Base-by-base conservation (phyloP, 805 yeast genomes). In the Yamadazyma akitaensis region DNA sequence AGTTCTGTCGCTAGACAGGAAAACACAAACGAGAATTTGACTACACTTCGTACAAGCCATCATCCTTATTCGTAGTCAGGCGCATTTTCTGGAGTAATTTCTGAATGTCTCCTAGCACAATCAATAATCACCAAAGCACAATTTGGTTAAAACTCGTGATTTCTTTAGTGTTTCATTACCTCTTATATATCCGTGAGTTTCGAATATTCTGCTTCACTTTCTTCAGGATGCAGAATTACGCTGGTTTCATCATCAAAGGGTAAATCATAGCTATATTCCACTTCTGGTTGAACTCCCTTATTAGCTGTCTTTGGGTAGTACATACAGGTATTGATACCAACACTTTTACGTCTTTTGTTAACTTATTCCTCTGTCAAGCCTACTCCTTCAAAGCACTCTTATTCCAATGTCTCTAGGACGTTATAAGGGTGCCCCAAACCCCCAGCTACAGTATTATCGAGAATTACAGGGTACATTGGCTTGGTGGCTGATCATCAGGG, bases 371-470 rank as follows among this genome's bases (percentile, higher is more conserved):
- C 68, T 0, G 58, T 52, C 14, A 92, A 64, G 0, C 96, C 96
- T 0, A 96, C 98, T 58, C 94, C 99, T 58, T 94, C 99, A 49
- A 72, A 73, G 57, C 96, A 81, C 62, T 94, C 99, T 61, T 94
- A 94, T 16, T 87, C 54, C 2, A 84, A 80, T 0, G 97, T 92
- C 39, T 88, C 96, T 58, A 72, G 67, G 2, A 82, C 68, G 0
- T 90, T 88, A 53, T 79, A 72, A 0, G 96, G 96, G 61, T 84
- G 75, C 0, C 96, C 97, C 3, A 94, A 58, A 0, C 99, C 99
- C 1, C 99, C 99, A 0, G 96, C 99, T 6, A 94, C 87, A 0
- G 96, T 89, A 62, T 91, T 92, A 62, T 94, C 99, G 33, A 91
- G 75, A 86, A 81, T 85, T 0, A 87, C 85, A 0, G 99, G 98